A percentile compares a stretch with the other conserved stretches of the same genome.
Evolutionary conservation across 139 green algal genomes (phyloP).

Genomic region (Chlamydomonas incerta): DNA sequence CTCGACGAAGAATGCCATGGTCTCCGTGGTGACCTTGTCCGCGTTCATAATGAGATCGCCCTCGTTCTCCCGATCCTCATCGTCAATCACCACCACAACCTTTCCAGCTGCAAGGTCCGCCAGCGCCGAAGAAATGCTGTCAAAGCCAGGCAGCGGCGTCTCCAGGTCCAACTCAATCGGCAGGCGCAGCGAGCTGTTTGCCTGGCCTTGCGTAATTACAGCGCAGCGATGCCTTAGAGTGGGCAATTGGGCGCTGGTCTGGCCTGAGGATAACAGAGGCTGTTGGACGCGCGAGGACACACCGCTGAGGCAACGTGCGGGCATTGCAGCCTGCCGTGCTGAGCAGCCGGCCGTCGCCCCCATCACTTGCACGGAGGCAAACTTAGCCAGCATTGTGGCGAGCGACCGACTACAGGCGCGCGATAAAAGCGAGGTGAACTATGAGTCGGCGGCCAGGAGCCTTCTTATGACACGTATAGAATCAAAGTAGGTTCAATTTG

Average conservation of each 20-base stretch:
- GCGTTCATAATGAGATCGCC: conserved; percentile 97
- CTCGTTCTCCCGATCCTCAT: conserved; percentile 98
- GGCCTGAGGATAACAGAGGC: neutral
- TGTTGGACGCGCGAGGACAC: neutral
- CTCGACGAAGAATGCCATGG: conserved; percentile 94
- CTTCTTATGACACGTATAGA: no score
- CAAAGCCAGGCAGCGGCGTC: conserved; percentile 57
- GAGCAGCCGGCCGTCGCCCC: no score
- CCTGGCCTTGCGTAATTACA: conserved; percentile 6
- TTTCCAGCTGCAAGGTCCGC: conserved; percentile 76
- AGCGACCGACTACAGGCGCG: no score
- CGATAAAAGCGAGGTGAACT: no score
- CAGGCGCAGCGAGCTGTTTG: conserved; percentile 42
- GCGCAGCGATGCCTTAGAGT: neutral
- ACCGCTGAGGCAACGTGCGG: no score
- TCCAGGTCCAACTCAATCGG: conserved; percentile 47
- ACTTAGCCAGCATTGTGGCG: no score
- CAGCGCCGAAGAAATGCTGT: conserved; percentile 63
- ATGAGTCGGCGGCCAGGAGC: no score
- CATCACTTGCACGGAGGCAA: no score
- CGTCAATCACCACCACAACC: conserved; percentile 97
- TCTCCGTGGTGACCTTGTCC: conserved; percentile 84
- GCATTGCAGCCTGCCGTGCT: no score
- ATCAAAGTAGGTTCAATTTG: no score
- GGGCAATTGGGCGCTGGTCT: neutral